Evolutionary conservation across 2,329 filamentous ascomycete genomes (phyloP).

Genomic region (Ophiostoma sp.): DNA sequence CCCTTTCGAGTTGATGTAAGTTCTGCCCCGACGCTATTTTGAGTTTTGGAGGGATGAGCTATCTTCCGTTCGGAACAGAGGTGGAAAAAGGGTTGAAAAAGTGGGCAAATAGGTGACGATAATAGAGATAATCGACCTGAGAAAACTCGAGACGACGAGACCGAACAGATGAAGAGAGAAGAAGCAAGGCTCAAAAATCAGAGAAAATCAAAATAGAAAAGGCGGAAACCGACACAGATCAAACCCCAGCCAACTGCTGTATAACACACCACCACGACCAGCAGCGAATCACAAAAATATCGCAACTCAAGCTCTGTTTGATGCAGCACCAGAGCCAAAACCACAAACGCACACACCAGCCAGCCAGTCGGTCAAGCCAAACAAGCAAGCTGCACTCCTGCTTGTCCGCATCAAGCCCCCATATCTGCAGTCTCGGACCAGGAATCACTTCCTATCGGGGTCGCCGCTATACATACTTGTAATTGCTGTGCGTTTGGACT

Average conservation of each 20-base stretch:
- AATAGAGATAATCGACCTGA: background rate
- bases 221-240: background rate
- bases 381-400: slow-evolving; percentile 19
- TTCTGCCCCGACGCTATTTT: slow-evolving; percentile 4
- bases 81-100: slow-evolving; percentile 2
- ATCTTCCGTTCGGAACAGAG: slow-evolving; percentile 7
- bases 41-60: background rate
- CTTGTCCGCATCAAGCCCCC: background rate
- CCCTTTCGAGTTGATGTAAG: background rate
- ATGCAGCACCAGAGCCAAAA: background rate
- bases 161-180: background rate
- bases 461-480: slow-evolving; percentile 13
- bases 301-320: slow-evolving; percentile 13
- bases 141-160: background rate
- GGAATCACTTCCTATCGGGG: slow-evolving; percentile 15
- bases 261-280: background rate
- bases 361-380: slow-evolving; percentile 23
- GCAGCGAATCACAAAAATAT: slow-evolving; percentile 22
- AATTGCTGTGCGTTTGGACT: background rate
- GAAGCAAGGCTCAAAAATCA: background rate
- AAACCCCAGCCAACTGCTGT: background rate
- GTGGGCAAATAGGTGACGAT: background rate
- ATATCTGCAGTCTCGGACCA: slow-evolving; percentile 12
- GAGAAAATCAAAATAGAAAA: background rate
- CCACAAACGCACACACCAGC: background rate